These are phyloP conservation scores for Orbilia ellipsospora DNA, from an alignment of 2,329 filamentous ascomycete genomes.

Conservation along the genomic window DNA sequence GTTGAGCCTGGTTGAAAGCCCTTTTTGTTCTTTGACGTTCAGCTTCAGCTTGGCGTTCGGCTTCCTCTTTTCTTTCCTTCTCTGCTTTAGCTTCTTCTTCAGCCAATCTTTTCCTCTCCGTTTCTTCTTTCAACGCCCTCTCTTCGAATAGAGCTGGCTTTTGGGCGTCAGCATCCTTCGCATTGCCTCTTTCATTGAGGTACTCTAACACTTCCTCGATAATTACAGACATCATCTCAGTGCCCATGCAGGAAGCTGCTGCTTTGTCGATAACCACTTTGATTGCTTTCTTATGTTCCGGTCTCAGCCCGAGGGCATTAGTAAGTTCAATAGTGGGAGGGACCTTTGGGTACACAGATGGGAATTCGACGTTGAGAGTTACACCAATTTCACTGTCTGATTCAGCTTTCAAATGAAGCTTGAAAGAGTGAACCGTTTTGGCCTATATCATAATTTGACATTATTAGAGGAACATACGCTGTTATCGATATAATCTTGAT, in stretches of 20 bases:
- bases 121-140: slow-evolving; percentile 82
- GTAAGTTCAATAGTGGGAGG: slow-evolving; percentile 71
- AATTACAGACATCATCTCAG: slow-evolving; percentile 74
- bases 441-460: slow-evolving; percentile 23
- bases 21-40: slow-evolving; percentile 63
- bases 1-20: slow-evolving; percentile 57
- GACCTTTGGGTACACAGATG: slow-evolving; percentile 90
- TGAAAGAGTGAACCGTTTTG: slow-evolving; percentile 69
- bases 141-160: slow-evolving; percentile 90
- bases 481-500: slow-evolving; percentile 1
- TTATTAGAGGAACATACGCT: slow-evolving; percentile 49
- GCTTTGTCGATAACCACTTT: slow-evolving; percentile 75
- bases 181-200: slow-evolving; percentile 85
- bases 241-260: slow-evolving; percentile 72
- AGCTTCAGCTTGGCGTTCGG: slow-evolving; percentile 66
- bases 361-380: slow-evolving; percentile 81
- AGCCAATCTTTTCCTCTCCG: slow-evolving; percentile 70
- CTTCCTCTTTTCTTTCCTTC: slow-evolving; percentile 65
- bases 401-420: slow-evolving; percentile 77
- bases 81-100: slow-evolving; percentile 66
- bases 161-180: slow-evolving; percentile 78
- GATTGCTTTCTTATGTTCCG: slow-evolving; percentile 63
- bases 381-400: slow-evolving; percentile 66
- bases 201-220: slow-evolving; percentile 73
- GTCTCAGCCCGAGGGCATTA: slow-evolving; percentile 27